These are phyloP conservation scores for Colletotrichum abscissum DNA, from an alignment of 2,329 filamentous ascomycete species.

Conservation along the genomic window DNA sequence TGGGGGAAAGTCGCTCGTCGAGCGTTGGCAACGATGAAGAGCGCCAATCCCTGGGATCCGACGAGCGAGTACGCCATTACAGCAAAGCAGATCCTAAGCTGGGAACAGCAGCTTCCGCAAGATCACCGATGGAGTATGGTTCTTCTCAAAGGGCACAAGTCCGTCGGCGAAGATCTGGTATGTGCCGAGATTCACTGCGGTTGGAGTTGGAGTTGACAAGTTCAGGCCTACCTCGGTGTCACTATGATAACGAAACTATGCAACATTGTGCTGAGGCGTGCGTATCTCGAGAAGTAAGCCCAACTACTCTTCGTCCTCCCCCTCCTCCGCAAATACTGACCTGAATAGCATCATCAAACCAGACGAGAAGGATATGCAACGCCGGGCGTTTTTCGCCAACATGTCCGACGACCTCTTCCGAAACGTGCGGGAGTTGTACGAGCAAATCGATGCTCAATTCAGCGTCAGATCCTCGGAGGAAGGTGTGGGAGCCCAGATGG, in stretches of 20 bases:
- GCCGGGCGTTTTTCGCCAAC: conserved; percentile 53
- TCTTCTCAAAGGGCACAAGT: conserved; percentile 57
- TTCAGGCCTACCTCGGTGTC: conserved; percentile 64
- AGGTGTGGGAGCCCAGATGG: conserved; percentile 64
- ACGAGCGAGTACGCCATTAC: conserved; percentile 60
- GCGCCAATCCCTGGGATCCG: conserved; percentile 57
- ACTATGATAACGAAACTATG: conserved; percentile 67
- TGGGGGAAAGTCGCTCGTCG: conserved; percentile 65
- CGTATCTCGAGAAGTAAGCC: conserved; percentile 63
- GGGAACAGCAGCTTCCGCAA: conserved; percentile 60
- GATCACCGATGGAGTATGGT: conserved; percentile 59
- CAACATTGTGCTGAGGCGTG: conserved; percentile 66
- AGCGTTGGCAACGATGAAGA: conserved; percentile 57
- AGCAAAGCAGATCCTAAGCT: conserved; percentile 54
- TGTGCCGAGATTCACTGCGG: conserved; percentile 30
- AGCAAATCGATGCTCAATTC: conserved; percentile 64
- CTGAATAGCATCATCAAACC: conserved; percentile 55
- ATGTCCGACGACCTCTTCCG: conserved; percentile 60
- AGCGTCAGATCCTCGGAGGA: conserved; percentile 57
- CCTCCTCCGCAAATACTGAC: background rate
- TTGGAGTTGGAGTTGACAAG: conserved; percentile 15
- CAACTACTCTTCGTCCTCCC: no score
- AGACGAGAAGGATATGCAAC: conserved; percentile 49
- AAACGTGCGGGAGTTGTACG: conserved; percentile 59
- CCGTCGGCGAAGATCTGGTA: conserved; percentile 62